Conservation (phyloP, 2,329 filamentous ascomycete species). For the Iodosphaeria phyllophila region DNA sequence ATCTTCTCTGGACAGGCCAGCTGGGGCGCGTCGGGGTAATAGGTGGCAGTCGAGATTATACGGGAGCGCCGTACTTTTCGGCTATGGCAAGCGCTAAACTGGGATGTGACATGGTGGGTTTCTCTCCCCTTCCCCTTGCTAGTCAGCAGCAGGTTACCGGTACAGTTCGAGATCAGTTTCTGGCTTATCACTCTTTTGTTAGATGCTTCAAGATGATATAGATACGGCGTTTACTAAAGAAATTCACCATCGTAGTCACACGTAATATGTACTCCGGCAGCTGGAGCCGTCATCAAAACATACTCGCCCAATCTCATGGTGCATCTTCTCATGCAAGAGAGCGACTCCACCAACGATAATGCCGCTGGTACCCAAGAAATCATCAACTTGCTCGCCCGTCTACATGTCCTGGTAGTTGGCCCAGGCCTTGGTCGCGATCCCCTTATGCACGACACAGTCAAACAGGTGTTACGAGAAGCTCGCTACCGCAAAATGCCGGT, state of each 20-base stretch:
- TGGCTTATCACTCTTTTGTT: no score
- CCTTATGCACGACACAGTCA: conserved; percentile 76
- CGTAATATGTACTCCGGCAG: conserved; percentile 85
- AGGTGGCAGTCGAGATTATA: conserved; percentile 90
- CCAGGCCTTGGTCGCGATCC: conserved; percentile 80
- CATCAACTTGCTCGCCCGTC: conserved; percentile 61
- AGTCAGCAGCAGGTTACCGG: no score
- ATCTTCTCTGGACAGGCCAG: conserved; percentile 54
- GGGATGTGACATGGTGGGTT: conserved; percentile 69
- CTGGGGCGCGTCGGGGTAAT: conserved; percentile 84
- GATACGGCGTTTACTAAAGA: conserved; percentile 1
- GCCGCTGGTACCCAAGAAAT: conserved; percentile 46
- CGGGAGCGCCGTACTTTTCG: conserved; percentile 93
- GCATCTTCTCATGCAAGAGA: conserved; percentile 82
- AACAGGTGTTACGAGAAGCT: conserved; percentile 61
- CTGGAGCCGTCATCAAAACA: conserved; percentile 80
- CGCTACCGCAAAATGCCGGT: conserved; percentile 54
- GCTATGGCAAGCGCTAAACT: conserved; percentile 88
- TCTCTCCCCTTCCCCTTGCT: no score
- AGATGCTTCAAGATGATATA: no score
- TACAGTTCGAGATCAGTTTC: no score
- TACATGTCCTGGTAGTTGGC: conserved; percentile 86
- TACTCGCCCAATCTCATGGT: conserved; percentile 99
- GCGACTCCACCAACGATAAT: conserved; percentile 31
- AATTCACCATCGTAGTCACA: conserved; percentile 41